A percentile compares a stretch with the other conserved stretches of the same genome.
These are phyloP conservation scores for Scolecobasidium constrictum DNA, from an alignment of 2,329 filamentous ascomycete species.

Conservation along the genomic window DNA sequence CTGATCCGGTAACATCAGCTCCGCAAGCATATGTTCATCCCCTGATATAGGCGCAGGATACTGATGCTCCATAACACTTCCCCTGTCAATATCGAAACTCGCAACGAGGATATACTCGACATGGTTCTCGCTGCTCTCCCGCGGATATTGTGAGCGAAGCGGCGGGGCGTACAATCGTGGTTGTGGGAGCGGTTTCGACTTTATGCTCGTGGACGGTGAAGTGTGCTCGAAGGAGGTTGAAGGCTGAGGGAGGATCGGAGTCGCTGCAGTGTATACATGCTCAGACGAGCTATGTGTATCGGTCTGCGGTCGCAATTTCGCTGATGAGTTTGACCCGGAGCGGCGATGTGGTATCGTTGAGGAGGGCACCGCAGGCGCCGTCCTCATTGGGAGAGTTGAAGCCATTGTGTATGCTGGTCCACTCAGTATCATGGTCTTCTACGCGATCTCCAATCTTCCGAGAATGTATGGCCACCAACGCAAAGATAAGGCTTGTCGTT, in stretches of 20 bases:
- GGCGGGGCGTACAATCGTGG: conserved; percentile 1
- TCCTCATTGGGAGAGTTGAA: too few relatives aligned
- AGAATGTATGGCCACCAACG: too few relatives aligned
- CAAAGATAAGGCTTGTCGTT: too few relatives aligned
- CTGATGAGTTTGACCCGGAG: not conserved
- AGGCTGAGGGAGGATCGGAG: too few relatives aligned
- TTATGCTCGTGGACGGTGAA: not conserved
- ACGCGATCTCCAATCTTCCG: too few relatives aligned
- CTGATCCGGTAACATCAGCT: conserved; percentile 96
- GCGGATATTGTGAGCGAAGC: conserved; percentile 36
- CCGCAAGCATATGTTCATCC: conserved; percentile 94
- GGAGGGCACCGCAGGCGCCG: too few relatives aligned
- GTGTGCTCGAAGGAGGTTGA: too few relatives aligned
- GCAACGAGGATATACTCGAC: conserved; percentile 98
- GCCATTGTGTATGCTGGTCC: too few relatives aligned
- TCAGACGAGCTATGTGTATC: too few relatives aligned
- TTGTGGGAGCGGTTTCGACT: not conserved
- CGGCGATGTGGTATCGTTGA: not conserved
- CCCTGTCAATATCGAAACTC: conserved; percentile 92
- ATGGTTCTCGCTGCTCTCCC: conserved; percentile 59
- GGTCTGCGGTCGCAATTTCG: too few relatives aligned
- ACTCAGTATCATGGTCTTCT: too few relatives aligned
- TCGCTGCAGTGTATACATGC: too few relatives aligned
- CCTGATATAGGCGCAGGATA: conserved; percentile 91
- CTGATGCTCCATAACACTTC: conserved; percentile 97